Conservation (phyloP, 2,329 filamentous ascomycete species). For the Scorias spongiosa region DNA sequence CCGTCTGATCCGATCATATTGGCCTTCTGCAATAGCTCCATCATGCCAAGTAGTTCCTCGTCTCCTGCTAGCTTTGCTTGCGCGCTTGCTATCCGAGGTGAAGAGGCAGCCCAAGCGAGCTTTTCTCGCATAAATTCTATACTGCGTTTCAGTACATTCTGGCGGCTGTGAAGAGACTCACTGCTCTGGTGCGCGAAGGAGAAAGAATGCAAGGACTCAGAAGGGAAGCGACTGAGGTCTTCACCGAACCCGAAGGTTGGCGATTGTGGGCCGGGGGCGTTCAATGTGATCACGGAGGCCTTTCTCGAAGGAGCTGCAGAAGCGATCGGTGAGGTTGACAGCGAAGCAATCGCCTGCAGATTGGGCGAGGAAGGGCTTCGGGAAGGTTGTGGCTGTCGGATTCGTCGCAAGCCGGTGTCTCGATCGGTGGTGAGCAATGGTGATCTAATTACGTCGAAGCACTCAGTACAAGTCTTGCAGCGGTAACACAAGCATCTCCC, state of each 20-base stretch:
- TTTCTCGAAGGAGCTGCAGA: slow-evolving; percentile 43
- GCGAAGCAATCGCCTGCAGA: slow-evolving; percentile 56
- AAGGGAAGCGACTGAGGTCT: slow-evolving; percentile 82
- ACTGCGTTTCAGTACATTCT: slow-evolving; percentile 83
- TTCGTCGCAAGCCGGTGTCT: slow-evolving; percentile 62
- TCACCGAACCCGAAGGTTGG: slow-evolving; percentile 61
- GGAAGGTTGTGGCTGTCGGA: slow-evolving; percentile 53
- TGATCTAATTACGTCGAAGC: slow-evolving; percentile 40
- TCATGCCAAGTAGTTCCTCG: slow-evolving; percentile 74
- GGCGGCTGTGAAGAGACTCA: slow-evolving; percentile 77
- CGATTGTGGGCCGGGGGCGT: slow-evolving; percentile 48
- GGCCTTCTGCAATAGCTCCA: slow-evolving; percentile 71
- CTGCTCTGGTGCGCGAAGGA: slow-evolving; percentile 94
- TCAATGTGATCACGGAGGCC: slow-evolving; percentile 33
- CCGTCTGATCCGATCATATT: slow-evolving; percentile 60
- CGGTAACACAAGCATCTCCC: too few relatives aligned
- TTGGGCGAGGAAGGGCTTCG: slow-evolving; percentile 50
- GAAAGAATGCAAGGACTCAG: slow-evolving; percentile 93
- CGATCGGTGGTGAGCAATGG: slow-evolving; percentile 51
- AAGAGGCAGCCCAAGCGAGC: slow-evolving; percentile 63
- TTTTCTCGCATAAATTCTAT: slow-evolving; percentile 95
- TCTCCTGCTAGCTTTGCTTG: slow-evolving; percentile 74
- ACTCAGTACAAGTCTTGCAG: slow-evolving; percentile 6
- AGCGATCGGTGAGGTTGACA: slow-evolving; percentile 51
- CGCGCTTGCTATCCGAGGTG: slow-evolving; percentile 63